Percentiles rank a stretch among this genome's conserved stretches.
phyloP scores from a whole-genome alignment of 2,329 filamentous ascomycete species.

The Claviceps sp. region DNA sequence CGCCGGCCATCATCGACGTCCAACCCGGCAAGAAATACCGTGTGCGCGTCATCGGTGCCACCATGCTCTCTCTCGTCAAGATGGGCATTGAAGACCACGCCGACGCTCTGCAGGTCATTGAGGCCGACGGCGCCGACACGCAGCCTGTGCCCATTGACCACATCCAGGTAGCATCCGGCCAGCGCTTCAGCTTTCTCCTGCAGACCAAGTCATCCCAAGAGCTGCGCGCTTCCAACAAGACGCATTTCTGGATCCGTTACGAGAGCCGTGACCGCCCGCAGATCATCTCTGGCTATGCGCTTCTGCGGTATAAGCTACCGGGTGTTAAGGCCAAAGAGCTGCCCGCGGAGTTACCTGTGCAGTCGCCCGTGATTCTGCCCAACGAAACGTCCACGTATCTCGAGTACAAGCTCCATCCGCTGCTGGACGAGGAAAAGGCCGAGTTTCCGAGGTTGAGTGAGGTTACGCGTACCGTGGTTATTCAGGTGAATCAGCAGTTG shows the following conservation, averaged over 20 bases:
- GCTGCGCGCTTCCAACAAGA: conserved; percentile 9
- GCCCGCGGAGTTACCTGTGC: conserved; percentile 2
- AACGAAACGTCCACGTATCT: conserved; percentile 24
- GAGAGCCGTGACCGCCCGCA: conserved; percentile 36
- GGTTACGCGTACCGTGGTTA: conserved; percentile 35
- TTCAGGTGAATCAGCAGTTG: conserved; percentile 29
- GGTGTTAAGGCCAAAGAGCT: not conserved
- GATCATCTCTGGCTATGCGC: conserved; percentile 31
- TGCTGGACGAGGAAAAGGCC: conserved; percentile 8
- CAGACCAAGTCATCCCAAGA: conserved; percentile 5
- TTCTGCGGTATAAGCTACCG: conserved; percentile 28
- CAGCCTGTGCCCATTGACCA: not conserved
- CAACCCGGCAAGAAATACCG: conserved; percentile 47
- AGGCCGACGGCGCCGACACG: conserved; percentile 2
- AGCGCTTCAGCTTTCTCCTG: conserved; percentile 4
- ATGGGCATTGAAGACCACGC: conserved; percentile 14
- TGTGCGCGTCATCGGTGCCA: conserved; percentile 44
- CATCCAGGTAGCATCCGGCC: conserved; percentile 1
- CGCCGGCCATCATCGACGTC: not conserved
- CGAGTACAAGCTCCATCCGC: conserved; percentile 30
- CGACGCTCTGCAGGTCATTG: not conserved
- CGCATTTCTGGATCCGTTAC: conserved; percentile 32
- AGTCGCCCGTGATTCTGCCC: conserved; percentile 19
- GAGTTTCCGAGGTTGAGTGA: conserved; percentile 28
- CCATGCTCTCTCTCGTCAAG: conserved; percentile 39